Conservation (phyloP, 768 basidiomycete species). For the Rhodotorula sphaerocarpa region DNA sequence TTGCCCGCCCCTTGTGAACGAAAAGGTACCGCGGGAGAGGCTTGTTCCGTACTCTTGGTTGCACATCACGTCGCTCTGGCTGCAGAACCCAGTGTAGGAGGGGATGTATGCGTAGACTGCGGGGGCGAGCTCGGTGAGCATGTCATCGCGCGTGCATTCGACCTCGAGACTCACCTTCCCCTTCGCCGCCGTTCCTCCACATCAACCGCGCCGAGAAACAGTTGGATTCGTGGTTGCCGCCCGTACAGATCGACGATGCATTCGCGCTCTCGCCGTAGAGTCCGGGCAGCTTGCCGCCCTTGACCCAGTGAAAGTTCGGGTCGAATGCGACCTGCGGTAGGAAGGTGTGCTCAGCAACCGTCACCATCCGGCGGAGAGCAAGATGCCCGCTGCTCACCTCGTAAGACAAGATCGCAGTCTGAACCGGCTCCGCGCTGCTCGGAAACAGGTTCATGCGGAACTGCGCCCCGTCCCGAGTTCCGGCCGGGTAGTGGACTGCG, state of each 20-base stretch:
- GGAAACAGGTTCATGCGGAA: constrained; percentile 11
- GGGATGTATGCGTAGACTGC: constrained; percentile 44
- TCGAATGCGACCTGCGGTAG: constrained; percentile 32
- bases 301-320: constrained; percentile 32
- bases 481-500: constrained; percentile 6
- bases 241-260: constrained; percentile 8
- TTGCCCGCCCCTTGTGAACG: constrained; percentile 39
- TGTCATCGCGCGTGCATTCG: no score
- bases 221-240: constrained; percentile 11
- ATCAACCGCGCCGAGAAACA: constrained; percentile 28
- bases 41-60: constrained; percentile 44
- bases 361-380: no score
- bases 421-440: neutral
- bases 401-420: constrained; percentile 21
- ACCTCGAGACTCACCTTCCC: constrained; percentile 30
- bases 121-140: neutral
- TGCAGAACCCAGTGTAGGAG: constrained; percentile 35
- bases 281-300: constrained; percentile 38
- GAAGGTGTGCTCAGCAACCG: neutral
- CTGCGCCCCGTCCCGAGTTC: constrained; percentile 13
- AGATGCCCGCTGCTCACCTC: constrained; percentile 1
- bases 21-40: constrained; percentile 41
- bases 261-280: constrained; percentile 24
- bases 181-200: constrained; percentile 18
- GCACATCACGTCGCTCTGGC: constrained; percentile 38